Percentiles rank a stretch among this genome's conserved stretches.
These are phyloP conservation scores for Neodidymelliopsis sp. DNA, from an alignment of 2,329 filamentous ascomycete genomes.

Conservation along the genomic window DNA sequence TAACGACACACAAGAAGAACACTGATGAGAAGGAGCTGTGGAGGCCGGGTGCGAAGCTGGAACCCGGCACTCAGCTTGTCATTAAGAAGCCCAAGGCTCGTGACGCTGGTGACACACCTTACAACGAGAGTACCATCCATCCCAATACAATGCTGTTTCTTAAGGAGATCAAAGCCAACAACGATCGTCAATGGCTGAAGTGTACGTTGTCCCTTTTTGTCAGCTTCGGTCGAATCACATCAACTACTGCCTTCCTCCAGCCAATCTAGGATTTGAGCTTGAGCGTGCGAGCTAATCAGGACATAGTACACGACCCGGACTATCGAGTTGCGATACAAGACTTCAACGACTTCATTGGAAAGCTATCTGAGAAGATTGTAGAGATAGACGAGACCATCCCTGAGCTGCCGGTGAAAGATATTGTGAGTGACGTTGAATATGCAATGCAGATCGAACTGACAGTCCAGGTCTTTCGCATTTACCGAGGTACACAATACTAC, in stretches of 20 bases:
- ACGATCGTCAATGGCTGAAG: constrained; percentile 70
- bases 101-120: constrained; percentile 65
- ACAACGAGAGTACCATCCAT: constrained; percentile 65
- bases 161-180: constrained; percentile 65
- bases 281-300: constrained; percentile 20
- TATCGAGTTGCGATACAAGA: constrained; percentile 81
- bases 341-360: constrained; percentile 80
- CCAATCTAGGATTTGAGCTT: no score
- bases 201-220: constrained; percentile 51
- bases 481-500: constrained; percentile 59
- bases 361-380: constrained; percentile 72
- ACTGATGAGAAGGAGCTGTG: constrained; percentile 60
- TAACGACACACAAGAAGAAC: constrained; percentile 33
- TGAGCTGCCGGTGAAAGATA: constrained; percentile 83
- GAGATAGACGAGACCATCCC: constrained; percentile 82
- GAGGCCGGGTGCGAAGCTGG: constrained; percentile 64
- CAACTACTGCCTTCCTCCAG: no score
- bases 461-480: constrained; percentile 77
- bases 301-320: constrained; percentile 76
- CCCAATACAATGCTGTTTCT: constrained; percentile 70
- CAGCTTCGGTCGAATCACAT: no score
- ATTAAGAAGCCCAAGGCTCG: constrained; percentile 70
- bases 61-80: constrained; percentile 66
- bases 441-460: constrained; percentile 13
- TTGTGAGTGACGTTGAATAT: constrained; percentile 61